Base-by-base conservation (phyloP, 768 basidiomycete species). In the Hericium coralloides region DNA sequence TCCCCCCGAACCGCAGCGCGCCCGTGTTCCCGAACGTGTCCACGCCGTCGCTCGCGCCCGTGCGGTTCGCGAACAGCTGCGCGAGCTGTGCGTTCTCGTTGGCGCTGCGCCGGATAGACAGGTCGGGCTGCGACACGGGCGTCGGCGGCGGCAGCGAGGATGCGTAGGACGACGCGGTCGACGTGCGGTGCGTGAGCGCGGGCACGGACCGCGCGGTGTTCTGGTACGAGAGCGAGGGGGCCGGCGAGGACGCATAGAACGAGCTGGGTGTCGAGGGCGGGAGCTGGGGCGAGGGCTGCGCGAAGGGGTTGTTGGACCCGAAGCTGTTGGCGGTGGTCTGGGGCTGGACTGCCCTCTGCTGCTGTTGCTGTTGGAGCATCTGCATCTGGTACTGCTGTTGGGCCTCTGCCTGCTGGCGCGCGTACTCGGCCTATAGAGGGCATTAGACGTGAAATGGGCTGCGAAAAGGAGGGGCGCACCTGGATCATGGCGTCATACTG, bases 221-320 rank as follows among this genome's bases (percentile, higher is more conserved):
- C 31, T 52, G 52, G 26, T 52, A 38, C 12, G 52, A 52, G 36
- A 52, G 36, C 23, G 56, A 56, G 31, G 31, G 10, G 12, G 17
- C 18, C 14, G 56, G 50, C 9, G 61, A 58, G 15, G 23, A 39
- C 8, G 66, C 58, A 36, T 72, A 73, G 56, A 73, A 69, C 52
- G 66, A 53, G 15, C 76, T 67, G 25, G 80, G 71, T 6, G 7
- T 6, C 8, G 31, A 31, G 25, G 77, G 72, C 39, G 81, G 76
- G 59, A 52, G 68, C n/a, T 55, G 65, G 65, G 49, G 66, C 8
- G 64, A 31, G 3, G 57, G 25, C 20, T 54, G 59, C 9, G 89
- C 92, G 63, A 95, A 95, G 1, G 93, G 93, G 68, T 97, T 97
- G 76, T 95, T 95, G 38, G 88, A 84, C 80, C 87, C 85, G 52